Conservation (phyloP, 2,329 filamentous ascomycete species). For the Arthrinium phaeospermum region DNA sequence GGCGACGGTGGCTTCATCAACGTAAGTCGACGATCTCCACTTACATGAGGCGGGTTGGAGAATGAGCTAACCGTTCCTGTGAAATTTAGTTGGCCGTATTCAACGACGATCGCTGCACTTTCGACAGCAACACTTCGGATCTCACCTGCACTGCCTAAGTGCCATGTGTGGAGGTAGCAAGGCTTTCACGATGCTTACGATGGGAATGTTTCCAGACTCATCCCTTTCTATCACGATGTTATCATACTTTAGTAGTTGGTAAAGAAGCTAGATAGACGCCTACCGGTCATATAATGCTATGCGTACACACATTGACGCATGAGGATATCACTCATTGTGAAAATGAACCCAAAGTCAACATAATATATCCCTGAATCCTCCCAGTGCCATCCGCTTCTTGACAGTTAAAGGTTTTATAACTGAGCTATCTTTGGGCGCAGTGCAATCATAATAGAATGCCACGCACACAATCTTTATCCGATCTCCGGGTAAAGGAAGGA, state of each 20-base stretch:
- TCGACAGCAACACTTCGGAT: slow-evolving; percentile 1
- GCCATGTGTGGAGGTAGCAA: too few relatives aligned
- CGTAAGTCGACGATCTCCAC: not conserved
- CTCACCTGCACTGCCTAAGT: slow-evolving; percentile 3
- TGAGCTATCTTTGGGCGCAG: too few relatives aligned
- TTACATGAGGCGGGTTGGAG: too few relatives aligned
- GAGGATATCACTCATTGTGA: not conserved
- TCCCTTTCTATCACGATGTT: not conserved
- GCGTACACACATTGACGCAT: not conserved
- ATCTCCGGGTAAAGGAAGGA: too few relatives aligned
- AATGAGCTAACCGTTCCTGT: not conserved
- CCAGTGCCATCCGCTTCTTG: not conserved
- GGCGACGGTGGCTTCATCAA: slow-evolving; percentile 19
- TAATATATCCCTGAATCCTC: not conserved
- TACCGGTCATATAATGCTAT: not conserved
- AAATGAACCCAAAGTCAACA: too few relatives aligned
- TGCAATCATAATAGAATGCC: too few relatives aligned
- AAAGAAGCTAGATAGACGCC: not conserved
- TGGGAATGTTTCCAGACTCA: not conserved
- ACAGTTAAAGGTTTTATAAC: too few relatives aligned
- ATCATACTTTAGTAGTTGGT: not conserved
- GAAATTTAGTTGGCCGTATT: not conserved
- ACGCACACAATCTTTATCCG: too few relatives aligned
- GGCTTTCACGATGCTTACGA: not conserved
- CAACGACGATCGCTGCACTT: slow-evolving; percentile 15